Base-by-base conservation (phyloP, 768 basidiomycete species). In the Boletus vermiculosoides region DNA sequence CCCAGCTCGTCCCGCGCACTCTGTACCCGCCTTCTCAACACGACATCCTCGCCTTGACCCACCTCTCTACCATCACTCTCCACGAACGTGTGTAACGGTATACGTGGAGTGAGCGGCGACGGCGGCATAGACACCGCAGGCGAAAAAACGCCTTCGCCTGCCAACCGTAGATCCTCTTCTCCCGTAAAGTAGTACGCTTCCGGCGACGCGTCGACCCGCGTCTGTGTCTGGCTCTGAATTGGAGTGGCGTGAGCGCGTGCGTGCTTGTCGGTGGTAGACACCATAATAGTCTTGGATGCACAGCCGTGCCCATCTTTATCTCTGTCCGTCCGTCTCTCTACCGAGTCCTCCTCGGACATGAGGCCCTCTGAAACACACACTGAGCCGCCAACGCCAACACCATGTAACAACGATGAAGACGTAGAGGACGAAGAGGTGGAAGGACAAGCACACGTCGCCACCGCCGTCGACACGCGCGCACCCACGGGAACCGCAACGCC, bases 111-210 rank as follows among this genome's bases (percentile, higher is more conserved):
- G 16, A 78, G 78, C 1, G 89, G 89, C 39, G 88, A 90, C 30
- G 86, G 75, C 6, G 90, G 84, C 60, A 76, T 74, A 30, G 87
- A 88, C 20, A 78, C 78, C 41, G 82, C 84, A 49, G 90, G 90
- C 8, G 88, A 90, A 64, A 91, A 86, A 34, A 86, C 78, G 34
- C 83, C 87, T 30, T 85, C 88, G 13, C 88, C 89, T 0, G 87
- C 81, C 44, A 90, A 75, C 67, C 78, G 77, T 45, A 83, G 65
- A 58, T 75, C 73, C 50, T 75, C 77, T 45, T 78, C 83, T 20
- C 78, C 78, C 28, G 79, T 78, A 63, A 83, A 84, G 65, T 78
- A 83, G 63, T 77, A 86, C 28, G 76, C 70, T n/a, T 73, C 73
- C 20, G 78, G 77, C 69, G 34, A 13, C 44, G 33, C 34, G n/a